Conservation (phyloP, 2,329 filamentous ascomycete genomes). For the Cladophialophora chaetospira region DNA sequence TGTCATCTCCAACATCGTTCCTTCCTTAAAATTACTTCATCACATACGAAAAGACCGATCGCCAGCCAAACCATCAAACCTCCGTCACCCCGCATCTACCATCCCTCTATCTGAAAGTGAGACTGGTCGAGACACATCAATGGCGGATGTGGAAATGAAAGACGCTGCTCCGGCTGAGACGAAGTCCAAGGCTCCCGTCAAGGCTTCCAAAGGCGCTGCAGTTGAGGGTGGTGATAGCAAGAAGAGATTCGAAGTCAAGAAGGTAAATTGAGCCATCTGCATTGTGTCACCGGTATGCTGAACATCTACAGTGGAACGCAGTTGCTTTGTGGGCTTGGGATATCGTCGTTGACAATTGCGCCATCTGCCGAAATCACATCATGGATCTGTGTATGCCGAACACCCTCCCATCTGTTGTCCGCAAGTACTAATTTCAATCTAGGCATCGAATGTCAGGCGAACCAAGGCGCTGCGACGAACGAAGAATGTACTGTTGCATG, state of each 20-base stretch:
- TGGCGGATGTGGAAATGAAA: conserved; percentile 97
- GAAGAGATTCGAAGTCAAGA: conserved; percentile 98
- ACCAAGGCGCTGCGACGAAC: conserved; percentile 93
- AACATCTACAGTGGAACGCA: conserved; percentile 79
- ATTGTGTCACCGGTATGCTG: conserved; percentile 44
- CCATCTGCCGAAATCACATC: conserved; percentile 98
- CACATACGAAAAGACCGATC: not conserved
- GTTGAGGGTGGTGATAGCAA: conserved; percentile 65
- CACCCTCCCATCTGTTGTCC: not conserved
- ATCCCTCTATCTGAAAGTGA: conserved; percentile 2
- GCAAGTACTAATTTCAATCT: conserved; percentile 9
- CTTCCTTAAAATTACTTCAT: not conserved
- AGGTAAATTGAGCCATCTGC: conserved; percentile 60
- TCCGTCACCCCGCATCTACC: not conserved
- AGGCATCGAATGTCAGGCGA: conserved; percentile 98
- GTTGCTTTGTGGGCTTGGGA: conserved; percentile 99
- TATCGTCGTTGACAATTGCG: conserved; percentile 98
- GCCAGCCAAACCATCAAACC: not conserved
- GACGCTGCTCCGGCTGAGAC: conserved; percentile 65
- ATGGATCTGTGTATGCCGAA: conserved; percentile 86
- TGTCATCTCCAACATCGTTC: not conserved
- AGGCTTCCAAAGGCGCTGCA: conserved; percentile 57
- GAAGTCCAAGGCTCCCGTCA: conserved; percentile 59
- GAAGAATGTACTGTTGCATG: conserved; percentile 98
- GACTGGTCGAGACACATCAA: conserved; percentile 43